Conservation (phyloP, 1,284 basidiomycete genomes). For the Bjerkandera adusta region DNA sequence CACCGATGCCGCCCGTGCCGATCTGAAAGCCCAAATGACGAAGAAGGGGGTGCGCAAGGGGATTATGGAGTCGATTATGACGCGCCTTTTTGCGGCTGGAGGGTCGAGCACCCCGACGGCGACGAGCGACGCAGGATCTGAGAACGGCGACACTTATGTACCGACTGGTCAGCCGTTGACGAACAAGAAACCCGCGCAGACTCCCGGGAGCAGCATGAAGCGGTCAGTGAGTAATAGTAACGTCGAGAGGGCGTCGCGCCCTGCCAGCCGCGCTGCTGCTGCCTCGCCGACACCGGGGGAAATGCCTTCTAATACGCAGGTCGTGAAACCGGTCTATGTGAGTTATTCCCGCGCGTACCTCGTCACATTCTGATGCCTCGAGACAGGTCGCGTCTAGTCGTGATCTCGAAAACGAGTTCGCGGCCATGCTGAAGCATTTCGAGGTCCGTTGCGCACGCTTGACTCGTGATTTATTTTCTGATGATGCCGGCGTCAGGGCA, state of each 20-base stretch:
- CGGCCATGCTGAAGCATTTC: conserved; percentile 75
- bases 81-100: conserved; percentile 52
- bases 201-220: conserved; percentile 27
- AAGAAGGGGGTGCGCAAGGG: conserved; percentile 85
- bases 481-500: conserved; percentile 58
- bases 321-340: conserved; percentile 72
- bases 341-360: conserved; percentile 27
- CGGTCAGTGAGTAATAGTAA: conserved; percentile 51
- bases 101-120: conserved; percentile 37
- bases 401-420: conserved; percentile 87
- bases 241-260: conserved; percentile 46
- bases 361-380: conserved; percentile 6
- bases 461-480: conserved; percentile 13
- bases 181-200: conserved; percentile 45
- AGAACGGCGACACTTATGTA: conserved; percentile 66
- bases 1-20: conserved; percentile 83
- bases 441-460: conserved; percentile 53
- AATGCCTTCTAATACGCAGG: no score
- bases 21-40: conserved; percentile 89
- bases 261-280: conserved; percentile 54
- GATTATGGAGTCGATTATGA: conserved; percentile 71
- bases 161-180: conserved; percentile 71
- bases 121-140: conserved; percentile 52
- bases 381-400: conserved; percentile 76
- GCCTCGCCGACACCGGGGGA: conserved; percentile 35